Conservation (phyloP, 1,284 basidiomycete genomes). For the Moesziomyces globuligerus region DNA sequence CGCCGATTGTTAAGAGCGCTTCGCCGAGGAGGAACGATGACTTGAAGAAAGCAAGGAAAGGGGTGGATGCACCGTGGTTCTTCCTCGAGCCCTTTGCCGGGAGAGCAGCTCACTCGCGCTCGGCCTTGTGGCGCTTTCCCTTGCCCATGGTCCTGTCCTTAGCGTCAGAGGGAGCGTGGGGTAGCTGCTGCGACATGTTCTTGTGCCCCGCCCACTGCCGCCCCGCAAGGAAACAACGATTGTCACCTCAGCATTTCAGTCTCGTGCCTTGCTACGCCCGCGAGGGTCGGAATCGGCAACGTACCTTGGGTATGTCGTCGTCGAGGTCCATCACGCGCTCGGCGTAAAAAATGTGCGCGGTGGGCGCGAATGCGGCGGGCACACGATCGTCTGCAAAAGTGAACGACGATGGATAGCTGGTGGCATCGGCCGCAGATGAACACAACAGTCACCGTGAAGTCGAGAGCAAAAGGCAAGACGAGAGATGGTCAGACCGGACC, state of each 20-base stretch:
- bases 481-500: too few species aligned
- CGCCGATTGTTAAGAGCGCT: too few species aligned
- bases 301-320: slow-evolving; percentile 48
- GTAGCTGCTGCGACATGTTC: slow-evolving; percentile 29
- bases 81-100: too few species aligned
- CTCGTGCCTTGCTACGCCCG: too few species aligned
- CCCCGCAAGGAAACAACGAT: not conserved
- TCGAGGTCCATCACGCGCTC: slow-evolving; percentile 47
- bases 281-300: not conserved
- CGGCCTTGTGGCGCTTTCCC: slow-evolving; percentile 37
- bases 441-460: too few species aligned
- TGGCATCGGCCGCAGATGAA: too few species aligned
- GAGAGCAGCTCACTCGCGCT: slow-evolving; percentile 16
- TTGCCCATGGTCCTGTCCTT: slow-evolving; percentile 38
- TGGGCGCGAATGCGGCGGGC: slow-evolving; percentile 34
- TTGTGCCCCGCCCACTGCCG: slow-evolving; percentile 45
- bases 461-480: too few species aligned
- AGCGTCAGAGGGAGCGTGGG: slow-evolving; percentile 29
- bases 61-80: too few species aligned
- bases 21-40: too few species aligned
- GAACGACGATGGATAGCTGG: slow-evolving; percentile 43
- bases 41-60: too few species aligned
- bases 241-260: slow-evolving; percentile 5
- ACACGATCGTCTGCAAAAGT: slow-evolving; percentile 37
- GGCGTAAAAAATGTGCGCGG: slow-evolving; percentile 48